Conservation (phyloP, 2,329 filamentous ascomycete species). For the Cadophora gregata region DNA sequence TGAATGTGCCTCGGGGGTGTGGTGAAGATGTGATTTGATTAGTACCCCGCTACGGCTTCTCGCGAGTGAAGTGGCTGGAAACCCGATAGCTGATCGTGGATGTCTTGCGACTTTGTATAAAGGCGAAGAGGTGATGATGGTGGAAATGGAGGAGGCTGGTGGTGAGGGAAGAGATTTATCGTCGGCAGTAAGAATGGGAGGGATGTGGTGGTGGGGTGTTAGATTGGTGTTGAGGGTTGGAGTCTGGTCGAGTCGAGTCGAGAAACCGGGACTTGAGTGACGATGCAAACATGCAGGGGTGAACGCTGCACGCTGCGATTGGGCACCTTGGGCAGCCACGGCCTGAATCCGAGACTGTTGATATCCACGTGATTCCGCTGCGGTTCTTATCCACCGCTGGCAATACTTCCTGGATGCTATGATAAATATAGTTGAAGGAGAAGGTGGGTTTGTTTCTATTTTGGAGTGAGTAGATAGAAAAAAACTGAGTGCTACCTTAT, state of each 20-base stretch:
- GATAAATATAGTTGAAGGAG: neutral
- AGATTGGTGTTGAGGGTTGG: constrained; percentile 22
- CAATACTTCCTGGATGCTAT: neutral
- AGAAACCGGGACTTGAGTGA: constrained; percentile 30
- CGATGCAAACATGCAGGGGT: constrained; percentile 18
- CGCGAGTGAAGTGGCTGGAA: constrained; percentile 3
- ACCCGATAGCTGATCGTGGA: neutral
- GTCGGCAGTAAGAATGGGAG: constrained; percentile 1
- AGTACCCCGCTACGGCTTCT: constrained; percentile 19
- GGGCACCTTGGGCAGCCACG: constrained; percentile 23
- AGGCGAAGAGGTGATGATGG: constrained; percentile 9
- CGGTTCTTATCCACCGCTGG: neutral
- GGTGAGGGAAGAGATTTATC: constrained; percentile 32
- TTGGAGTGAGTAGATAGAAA: neutral
- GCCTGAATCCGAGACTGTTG: constrained; percentile 10
- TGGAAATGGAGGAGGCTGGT: constrained; percentile 29
- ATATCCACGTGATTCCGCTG: constrained; percentile 17
- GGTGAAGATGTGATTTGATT: constrained; percentile 10
- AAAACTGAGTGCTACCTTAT: neutral
- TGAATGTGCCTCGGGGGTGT: neutral
- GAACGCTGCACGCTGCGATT: constrained; percentile 14
- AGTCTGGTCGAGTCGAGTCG: constrained; percentile 16
- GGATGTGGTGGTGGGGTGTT: constrained; percentile 18
- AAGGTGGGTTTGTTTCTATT: neutral
- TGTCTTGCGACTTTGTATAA: constrained; percentile 10